Base-by-base conservation (phyloP, 768 basidiomycete genomes). In the Boletus huronensis region DNA sequence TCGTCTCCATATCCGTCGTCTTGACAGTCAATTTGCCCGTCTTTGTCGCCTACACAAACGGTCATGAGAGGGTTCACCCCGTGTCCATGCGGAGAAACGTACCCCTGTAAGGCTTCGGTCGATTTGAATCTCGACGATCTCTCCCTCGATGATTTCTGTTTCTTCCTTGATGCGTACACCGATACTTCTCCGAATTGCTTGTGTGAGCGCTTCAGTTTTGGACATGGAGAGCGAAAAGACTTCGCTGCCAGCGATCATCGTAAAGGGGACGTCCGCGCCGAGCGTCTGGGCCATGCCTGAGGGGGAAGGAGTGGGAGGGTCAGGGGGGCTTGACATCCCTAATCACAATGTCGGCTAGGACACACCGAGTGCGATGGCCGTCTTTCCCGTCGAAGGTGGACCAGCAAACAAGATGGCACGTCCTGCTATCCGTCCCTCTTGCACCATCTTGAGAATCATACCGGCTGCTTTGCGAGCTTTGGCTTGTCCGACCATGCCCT, bases 1-100 rank as follows among this genome's bases (percentile, higher is more conserved):
- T 88, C 5, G 97, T 98, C 76, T 98, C 97, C 97, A 99, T 98
- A 70, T 98, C 96, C 3, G 94, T 97, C 14, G 93, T 96, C 74
- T 98, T 98, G 64, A 99, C 89, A 0, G 97, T 98, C 56, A 98
- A 72, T 70, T 97, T 95, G 3, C 96, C 97, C 2, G 97, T 98
- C 75, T 98, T 98, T 5, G 94, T 97, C 0, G 95, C 93, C 95
- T 97, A 63, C 28, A 51, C 8, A 32, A 26, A 55, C 21, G 3
- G 19, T 28, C 17, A 48, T 52, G 35, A 44, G 28, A 11, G 32
- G 9, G 25, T 29, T 21, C 3, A 25, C 17, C 5, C 3, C 17
- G 19, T 38, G 26, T 3, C 9, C 21, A 23, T 14, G 8, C 3
- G 19, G 49, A 43, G 14, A 40, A 26, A 74, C 72, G 73, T 64